phyloP scores from a whole-genome alignment of 2,329 filamentous ascomycete genomes.

The Didymellaceae sp. region DNA sequence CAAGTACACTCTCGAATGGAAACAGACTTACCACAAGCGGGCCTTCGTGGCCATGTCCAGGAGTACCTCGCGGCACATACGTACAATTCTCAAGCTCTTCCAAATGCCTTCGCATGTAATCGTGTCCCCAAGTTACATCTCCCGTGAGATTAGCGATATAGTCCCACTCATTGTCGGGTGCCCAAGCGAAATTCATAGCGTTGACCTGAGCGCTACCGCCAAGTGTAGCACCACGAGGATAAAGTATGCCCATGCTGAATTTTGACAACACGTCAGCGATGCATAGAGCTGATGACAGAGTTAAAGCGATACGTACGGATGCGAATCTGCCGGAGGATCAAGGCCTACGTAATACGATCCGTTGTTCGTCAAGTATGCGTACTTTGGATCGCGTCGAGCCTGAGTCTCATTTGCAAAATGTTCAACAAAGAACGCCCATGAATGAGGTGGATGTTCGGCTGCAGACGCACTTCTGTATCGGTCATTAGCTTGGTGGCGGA shows the following conservation, averaged over 20 bases:
- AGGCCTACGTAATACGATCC: slow-evolving; percentile 11
- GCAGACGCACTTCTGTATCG: not conserved
- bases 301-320: slow-evolving; percentile 9
- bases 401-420: slow-evolving; percentile 13
- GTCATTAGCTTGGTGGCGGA: not conserved
- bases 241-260: slow-evolving; percentile 8
- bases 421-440: slow-evolving; percentile 20
- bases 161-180: slow-evolving; percentile 64
- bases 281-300: not conserved
- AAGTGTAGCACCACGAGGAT: slow-evolving; percentile 23
- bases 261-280: not conserved
- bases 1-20: not conserved
- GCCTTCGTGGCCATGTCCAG: slow-evolving; percentile 22
- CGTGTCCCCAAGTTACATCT: slow-evolving; percentile 51
- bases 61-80: slow-evolving; percentile 21
- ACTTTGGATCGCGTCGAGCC: slow-evolving; percentile 13
- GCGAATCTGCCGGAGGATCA: slow-evolving; percentile 12
- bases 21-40: slow-evolving; percentile 10
- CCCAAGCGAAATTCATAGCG: slow-evolving; percentile 62
- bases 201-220: slow-evolving; percentile 58
- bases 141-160: slow-evolving; percentile 60
- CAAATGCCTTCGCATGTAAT: not conserved
- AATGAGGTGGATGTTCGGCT: slow-evolving; percentile 9
- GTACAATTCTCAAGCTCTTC: slow-evolving; percentile 18
- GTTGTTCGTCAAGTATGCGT: slow-evolving; percentile 8